Evolutionary conservation across 768 basidiomycete genomes (phyloP), one percentile per base, ranked within the genome.

Genomic region (Pleurotus giganteus): DNA sequence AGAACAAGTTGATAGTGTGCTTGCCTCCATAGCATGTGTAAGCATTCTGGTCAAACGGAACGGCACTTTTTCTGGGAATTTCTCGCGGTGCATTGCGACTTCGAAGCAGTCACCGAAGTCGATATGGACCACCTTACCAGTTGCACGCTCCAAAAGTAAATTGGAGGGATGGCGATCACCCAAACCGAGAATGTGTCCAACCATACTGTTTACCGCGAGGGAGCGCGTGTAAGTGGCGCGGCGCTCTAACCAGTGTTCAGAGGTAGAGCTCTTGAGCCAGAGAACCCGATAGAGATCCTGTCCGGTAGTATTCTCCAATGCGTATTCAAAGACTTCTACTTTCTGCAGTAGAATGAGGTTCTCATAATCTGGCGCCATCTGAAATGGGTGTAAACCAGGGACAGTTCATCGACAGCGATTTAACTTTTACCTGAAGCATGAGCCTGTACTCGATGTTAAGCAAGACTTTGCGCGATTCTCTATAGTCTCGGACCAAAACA

Each of bases 351-450:
- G 76, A 27, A 89, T 93, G 27, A 98, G 75, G 63, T 88, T 91
- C 69, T 98, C 96, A 69, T 98, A 99, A 66, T 98, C 96, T 8
- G 97, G 96, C 7, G 97, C 97, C 96, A 98, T 98, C 94, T 98
- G 60, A 23, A 9, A n/a, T 13, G 23, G 12, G 44, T 34, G 52
- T 58, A 28, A 57, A 53, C 45, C 26, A 50, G 41, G 36, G 37
- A 11, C 19, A 52, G 61, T 29, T 19, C 26, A n/a, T n/a, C n/a
- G n/a, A n/a, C 32, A 39, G 19, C 46, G 19, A 29, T 6, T 43
- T 12, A 12, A 24, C 32, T n/a, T 60, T 76, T 55, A 90, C 94
- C 80, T 99, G 97, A 5, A 98, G 84, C 90, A 99, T 99, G 56
- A 99, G 74, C n/a, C 95, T 86, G 65, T 98, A 96, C 72, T 99